Evolutionary conservation across 1,284 basidiomycete genomes (phyloP), one percentile per base, ranked within the genome.

Genomic region (Malassezia furfur): DNA sequence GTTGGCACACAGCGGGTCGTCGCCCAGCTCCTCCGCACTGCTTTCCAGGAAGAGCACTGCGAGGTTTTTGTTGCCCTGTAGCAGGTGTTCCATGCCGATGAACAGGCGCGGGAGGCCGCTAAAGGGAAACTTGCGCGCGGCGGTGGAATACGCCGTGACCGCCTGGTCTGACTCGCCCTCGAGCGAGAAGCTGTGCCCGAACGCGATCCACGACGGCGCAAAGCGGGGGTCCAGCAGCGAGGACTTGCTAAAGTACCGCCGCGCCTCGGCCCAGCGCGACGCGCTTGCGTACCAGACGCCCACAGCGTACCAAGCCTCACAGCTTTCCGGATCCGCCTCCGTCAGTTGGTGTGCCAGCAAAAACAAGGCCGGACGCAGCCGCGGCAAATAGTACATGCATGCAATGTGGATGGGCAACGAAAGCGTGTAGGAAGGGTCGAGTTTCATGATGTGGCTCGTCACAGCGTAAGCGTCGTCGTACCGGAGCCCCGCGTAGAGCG

Each of bases 121-220:
- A 14, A 88, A 90, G 51, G 85, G 87, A 72, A 96, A 96, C 78
- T 96, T 85, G 31, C 91, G 80, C 2, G 90, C 87, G 48, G 89
- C 91, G 0, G 94, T 98, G 12, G 91, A 93, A 77, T 98, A 98
- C 1, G 94, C 91, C 0, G 90, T 96, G 43, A 98, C 88, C 1
- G 94, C 94, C 70, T 96, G 91, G 67, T 98, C 94, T 38, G 63
- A 77, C 93, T 98, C 94, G 15, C 93, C 91, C 75, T 99, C 93
- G 60, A 89, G 80, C 1, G 93, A 88, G 77, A 96, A 96, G 0
- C 90, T 90, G 77, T 99, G 94, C 1, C 87, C 94, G 75, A 96
- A 98, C 1, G 91, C 88, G 56, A 96, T 84, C 94, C 94, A 99
- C 0, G 90, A 88, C 3, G 94, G 90, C 0, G 84, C 88, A 75